Conservation (phyloP, 257 asterid species). For the Salvia splendens region DNA sequence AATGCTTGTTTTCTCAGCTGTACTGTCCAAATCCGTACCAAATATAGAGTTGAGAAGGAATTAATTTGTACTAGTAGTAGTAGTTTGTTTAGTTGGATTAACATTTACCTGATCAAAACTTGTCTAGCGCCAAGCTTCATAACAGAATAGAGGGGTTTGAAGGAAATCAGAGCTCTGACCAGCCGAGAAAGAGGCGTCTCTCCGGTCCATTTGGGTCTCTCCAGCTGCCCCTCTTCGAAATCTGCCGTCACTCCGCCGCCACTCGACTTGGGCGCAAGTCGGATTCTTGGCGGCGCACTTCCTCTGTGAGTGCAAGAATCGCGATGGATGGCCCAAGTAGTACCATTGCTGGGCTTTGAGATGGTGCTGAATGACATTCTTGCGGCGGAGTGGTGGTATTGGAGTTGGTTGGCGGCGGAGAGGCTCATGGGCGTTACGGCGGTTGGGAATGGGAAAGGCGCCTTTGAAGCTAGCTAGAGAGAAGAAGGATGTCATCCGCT, state of each 20-base stretch:
- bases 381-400: slow-evolving; percentile 27
- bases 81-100: not conserved
- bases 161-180: slow-evolving; percentile 74
- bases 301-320: slow-evolving; percentile 26
- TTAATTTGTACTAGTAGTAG: not conserved
- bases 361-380: slow-evolving; percentile 48
- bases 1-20: slow-evolving; percentile 89
- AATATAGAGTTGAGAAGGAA: not conserved
- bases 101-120: slow-evolving; percentile 66
- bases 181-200: slow-evolving; percentile 83
- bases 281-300: slow-evolving; percentile 40
- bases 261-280: slow-evolving; percentile 43
- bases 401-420: slow-evolving; percentile 25
- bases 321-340: slow-evolving; percentile 20
- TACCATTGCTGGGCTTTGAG: slow-evolving; percentile 49
- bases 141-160: slow-evolving; percentile 75
- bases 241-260: slow-evolving; percentile 42
- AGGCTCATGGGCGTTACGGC: slow-evolving; percentile 25
- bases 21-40: slow-evolving; percentile 62
- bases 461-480: not conserved
- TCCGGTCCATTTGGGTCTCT: slow-evolving; percentile 84
- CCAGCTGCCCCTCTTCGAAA: slow-evolving; percentile 79
- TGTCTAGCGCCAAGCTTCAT: slow-evolving; percentile 90
- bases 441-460: not conserved
- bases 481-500: slow-evolving; percentile 7